phyloP scores from a whole-genome alignment of 2,329 filamentous ascomycete species.

The Colletotrichum costaricense region DNA sequence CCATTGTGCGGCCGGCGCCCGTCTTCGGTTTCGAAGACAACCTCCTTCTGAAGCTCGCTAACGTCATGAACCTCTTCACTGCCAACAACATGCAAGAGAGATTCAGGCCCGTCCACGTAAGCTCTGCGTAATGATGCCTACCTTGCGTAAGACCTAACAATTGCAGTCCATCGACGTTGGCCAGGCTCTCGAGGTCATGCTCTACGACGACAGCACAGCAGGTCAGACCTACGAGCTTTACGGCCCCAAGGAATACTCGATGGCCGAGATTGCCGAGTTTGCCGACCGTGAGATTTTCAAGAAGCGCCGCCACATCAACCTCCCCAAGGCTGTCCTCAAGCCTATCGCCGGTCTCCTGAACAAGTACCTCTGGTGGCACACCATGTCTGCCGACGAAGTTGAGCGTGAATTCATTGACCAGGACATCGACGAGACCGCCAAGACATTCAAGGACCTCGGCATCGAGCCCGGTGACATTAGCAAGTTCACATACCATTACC shows the following conservation, averaged over 20 bases:
- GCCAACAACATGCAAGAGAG: constrained; percentile 94
- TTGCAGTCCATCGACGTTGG: constrained; percentile 88
- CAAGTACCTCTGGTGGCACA: constrained; percentile 88
- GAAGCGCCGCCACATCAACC: constrained; percentile 88
- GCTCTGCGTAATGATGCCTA: constrained; percentile 39
- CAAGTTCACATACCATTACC: constrained; percentile 91
- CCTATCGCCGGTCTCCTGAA: constrained; percentile 81
- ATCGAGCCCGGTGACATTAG: constrained; percentile 90
- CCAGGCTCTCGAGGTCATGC: constrained; percentile 87
- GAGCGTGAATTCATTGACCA: constrained; percentile 96
- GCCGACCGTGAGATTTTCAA: constrained; percentile 95
- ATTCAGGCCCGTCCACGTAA: constrained; percentile 90
- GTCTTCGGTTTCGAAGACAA: constrained; percentile 96
- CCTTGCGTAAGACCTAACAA: constrained; percentile 5
- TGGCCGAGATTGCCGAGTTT: constrained; percentile 84
- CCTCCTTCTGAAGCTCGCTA: constrained; percentile 86
- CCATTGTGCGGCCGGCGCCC: constrained; percentile 92
- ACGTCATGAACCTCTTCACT: constrained; percentile 84
- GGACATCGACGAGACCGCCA: constrained; percentile 87
- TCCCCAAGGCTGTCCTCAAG: constrained; percentile 85
- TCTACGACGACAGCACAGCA: constrained; percentile 90
- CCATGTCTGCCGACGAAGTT: constrained; percentile 84
- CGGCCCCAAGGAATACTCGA: constrained; percentile 92
- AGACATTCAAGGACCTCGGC: constrained; percentile 93
- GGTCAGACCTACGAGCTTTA: constrained; percentile 94